Base-by-base conservation (phyloP, 495 filamentous ascomycete genomes). In the Parathielavia appendiculata region DNA sequence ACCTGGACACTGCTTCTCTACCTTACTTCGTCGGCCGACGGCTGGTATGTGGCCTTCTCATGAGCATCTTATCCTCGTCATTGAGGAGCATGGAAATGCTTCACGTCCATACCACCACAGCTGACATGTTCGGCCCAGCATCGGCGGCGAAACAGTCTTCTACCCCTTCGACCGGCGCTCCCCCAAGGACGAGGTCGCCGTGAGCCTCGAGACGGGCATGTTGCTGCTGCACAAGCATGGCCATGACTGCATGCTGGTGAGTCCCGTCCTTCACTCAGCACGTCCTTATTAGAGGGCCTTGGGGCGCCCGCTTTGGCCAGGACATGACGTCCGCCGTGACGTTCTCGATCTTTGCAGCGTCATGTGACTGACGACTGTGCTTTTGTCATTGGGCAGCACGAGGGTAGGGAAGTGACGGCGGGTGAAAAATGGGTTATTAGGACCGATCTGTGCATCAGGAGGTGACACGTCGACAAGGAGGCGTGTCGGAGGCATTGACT, bases 361-460 rank as follows among this genome's bases (percentile, higher is more conserved):
- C 19, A 30, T 23, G 44, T 10, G 14, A 10, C 20, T 47, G 22
- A 22, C 11, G 1, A 19, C 17, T 22, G n/a, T 41, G 8, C 14
- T 23, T 47, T 20, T 23, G n/a, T 19, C 51, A 51, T 50, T 10
- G 46, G 11, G 45, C 38, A 75, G 73, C 92, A 96, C 73, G 91
- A 97, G 70, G 91, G 91, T 9, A 79, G 77, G 58, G 82, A 93
- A 63, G 92, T 96, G 0, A 81, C 69, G 0, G 76, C 79, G 43
- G 92, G 92, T 14, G 91, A 95, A 70, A 97, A 96, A 69, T 97
- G 92, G 92, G 86, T 97, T 52, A 79, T 97, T 51, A 76, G 92
- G 54, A 95, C 86, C 51, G 92, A 96, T 77, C 71, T 96, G 54
- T 91, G 91, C 63, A 84, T 95, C 19, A 81, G 67, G 63, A 74